A percentile compares a stretch with the other conserved stretches of the same genome.
phyloP scores from a whole-genome alignment of 495 filamentous ascomycete genomes.

The Aspergillus mulundensis region DNA sequence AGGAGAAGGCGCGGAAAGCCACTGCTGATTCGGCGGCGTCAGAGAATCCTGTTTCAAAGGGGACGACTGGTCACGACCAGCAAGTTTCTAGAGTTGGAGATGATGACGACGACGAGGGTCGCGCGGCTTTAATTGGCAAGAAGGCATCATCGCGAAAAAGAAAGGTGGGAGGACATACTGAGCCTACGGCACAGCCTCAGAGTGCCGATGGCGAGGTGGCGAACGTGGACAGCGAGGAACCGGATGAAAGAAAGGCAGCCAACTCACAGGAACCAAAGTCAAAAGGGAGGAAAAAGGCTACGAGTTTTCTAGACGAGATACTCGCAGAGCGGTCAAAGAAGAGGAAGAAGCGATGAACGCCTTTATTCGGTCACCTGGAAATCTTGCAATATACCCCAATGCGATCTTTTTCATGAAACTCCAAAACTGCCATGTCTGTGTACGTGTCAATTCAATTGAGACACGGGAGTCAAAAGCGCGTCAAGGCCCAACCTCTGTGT shows the following conservation, averaged over 20 bases:
- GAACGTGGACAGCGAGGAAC: constrained; percentile 5
- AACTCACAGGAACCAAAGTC: constrained; percentile 12
- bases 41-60: background rate
- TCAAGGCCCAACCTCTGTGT: constrained; percentile 17
- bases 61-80: background rate
- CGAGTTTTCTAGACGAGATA: constrained; percentile 50
- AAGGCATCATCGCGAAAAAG: constrained; percentile 20
- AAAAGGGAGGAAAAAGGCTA: constrained; percentile 37
- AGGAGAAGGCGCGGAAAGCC: constrained; percentile 10
- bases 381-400: constrained; percentile 19
- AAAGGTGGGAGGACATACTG: constrained; percentile 9
- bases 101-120: constrained; percentile 57
- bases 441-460: constrained; percentile 7
- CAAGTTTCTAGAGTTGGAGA: constrained; percentile 23
- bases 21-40: constrained; percentile 8
- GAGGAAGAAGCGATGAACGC: constrained; percentile 48
- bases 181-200: constrained; percentile 4
- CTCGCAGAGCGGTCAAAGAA: constrained; percentile 48
- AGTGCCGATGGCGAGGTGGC: background rate
- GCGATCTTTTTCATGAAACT: background rate
- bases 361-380: background rate
- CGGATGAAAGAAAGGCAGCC: constrained; percentile 9
- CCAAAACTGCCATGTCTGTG: background rate
- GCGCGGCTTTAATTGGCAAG: constrained; percentile 51
- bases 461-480: constrained; percentile 9